phyloP scores from a whole-genome alignment of 371 early-diverging fungal species.

The Parasitella parasitica region DNA sequence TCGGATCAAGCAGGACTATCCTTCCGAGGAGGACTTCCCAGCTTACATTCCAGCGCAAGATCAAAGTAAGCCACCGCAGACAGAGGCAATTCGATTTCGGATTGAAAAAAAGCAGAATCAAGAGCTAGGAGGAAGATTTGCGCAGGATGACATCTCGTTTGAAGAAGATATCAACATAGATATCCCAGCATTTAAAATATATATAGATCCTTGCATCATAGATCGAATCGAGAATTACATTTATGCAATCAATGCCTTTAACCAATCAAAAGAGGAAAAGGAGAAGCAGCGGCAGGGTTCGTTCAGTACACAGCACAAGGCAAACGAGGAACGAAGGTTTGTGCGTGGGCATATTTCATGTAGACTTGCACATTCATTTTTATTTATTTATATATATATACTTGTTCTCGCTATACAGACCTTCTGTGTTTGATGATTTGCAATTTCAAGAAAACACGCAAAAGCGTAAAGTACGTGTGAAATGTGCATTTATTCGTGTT shows the following conservation, averaged over 20 bases:
- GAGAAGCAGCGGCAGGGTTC: not conserved
- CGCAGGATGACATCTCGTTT: slow-evolving; percentile 18
- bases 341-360: not conserved
- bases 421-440: slow-evolving; percentile 15
- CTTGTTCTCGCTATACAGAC: not conserved
- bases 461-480: slow-evolving; percentile 23
- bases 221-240: slow-evolving; percentile 53
- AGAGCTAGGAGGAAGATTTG: slow-evolving; percentile 16
- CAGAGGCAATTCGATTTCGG: slow-evolving; percentile 2
- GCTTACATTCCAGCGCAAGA: not conserved
- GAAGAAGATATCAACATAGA: slow-evolving; percentile 49
- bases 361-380: too few species aligned
- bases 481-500: slow-evolving; percentile 42
- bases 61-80: not conserved
- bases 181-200: slow-evolving; percentile 50
- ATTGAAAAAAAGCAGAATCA: slow-evolving; percentile 31
- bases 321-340: not conserved
- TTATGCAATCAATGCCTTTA: slow-evolving; percentile 25
- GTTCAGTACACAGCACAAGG: not conserved
- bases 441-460: slow-evolving; percentile 3
- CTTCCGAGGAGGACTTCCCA: slow-evolving; percentile 24
- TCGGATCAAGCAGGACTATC: slow-evolving; percentile 24
- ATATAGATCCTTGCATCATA: slow-evolving; percentile 48
- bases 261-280: slow-evolving; percentile 4
- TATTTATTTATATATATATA: not conserved